Evolutionary conservation across 768 basidiomycete species (phyloP), one percentile per base, ranked within the genome.

Genomic region (Tylopilus vinaceipallidus): DNA sequence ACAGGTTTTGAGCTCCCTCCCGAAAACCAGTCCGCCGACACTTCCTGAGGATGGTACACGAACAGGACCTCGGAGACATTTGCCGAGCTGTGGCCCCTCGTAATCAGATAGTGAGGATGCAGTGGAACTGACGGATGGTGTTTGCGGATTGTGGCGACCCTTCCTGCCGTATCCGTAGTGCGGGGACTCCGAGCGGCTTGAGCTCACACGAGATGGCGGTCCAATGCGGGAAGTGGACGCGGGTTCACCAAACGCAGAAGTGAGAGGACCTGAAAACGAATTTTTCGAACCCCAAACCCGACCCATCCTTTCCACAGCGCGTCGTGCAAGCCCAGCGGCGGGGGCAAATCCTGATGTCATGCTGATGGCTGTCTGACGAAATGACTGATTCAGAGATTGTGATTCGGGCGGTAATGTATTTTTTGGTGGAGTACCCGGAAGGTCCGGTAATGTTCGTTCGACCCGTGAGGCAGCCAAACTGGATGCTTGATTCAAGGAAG

Each of bases 301-400:
- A 33, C 83, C 83, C 73, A 90, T 80, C 66, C 81, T 85, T 70
- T 89, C 88, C 3, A 87, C 86, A 3, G 89, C 87, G 49, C 84
- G 78, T 60, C 83, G 84, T 10, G 87, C 88, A 9, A 88, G 74
- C 9, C 86, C 87, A 16, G 86, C 85, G 19, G 83, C 84, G 23
- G 86, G 85, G 3, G 82, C 82, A 41, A 88, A 75, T 35, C 82
- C 77, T 33, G 75, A 76, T 3, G 84, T 80, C 72, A 90, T 82
- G 58, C 86, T 88, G 54, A 89, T 76, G 16, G 88, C 79, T n/a
- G 84, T 82, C 59, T 82, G 84, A 19, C 84, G 71, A 53, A 78
- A 69, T 23, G 72, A 69, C 11, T 71, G 66, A 36, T 67, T 62
- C 22, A 62, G 50, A 45, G 48, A 56, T 32, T 52, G 30, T 17